phyloP scores from a whole-genome alignment of 176 grass and related monocot species.

The Thinopyrum elongatum region DNA sequence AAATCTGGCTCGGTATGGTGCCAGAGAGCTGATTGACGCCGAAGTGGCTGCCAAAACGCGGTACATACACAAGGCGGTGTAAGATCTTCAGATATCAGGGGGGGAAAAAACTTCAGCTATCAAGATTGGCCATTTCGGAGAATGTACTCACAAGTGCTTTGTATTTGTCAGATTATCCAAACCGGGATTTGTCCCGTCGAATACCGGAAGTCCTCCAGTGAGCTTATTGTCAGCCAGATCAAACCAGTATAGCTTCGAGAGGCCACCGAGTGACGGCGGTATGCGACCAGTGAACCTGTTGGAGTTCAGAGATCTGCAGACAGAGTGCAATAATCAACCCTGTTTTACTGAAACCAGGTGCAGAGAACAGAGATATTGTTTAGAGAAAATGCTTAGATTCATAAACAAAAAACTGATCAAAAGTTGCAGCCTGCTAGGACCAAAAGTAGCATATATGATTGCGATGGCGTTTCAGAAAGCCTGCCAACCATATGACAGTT shows the following conservation, averaged over 20 bases:
- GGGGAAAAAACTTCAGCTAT: background rate
- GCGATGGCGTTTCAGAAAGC: background rate
- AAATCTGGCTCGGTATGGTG: constrained; percentile 68
- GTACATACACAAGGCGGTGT: background rate
- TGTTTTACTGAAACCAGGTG: background rate
- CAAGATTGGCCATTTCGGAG: background rate
- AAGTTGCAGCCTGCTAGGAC: background rate
- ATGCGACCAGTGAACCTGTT: constrained; percentile 69
- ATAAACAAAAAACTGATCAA: background rate
- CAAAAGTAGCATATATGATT: background rate
- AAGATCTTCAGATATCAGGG: background rate
- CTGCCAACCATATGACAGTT: background rate
- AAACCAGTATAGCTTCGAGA: constrained; percentile 83
- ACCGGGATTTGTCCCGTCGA: constrained; percentile 56
- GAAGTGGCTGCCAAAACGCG: constrained; percentile 61
- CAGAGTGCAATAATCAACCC: background rate
- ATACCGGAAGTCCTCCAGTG: constrained; percentile 71
- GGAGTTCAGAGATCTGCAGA: constrained; percentile 74
- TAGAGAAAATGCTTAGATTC: background rate
- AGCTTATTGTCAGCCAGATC: constrained; percentile 74
- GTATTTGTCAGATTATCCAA: constrained; percentile 67
- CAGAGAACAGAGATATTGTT: background rate
- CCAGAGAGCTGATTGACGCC: constrained; percentile 73
- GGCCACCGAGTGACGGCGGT: constrained; percentile 56
- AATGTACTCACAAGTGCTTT: constrained; percentile 73